Evolutionary conservation across 257 asterid species (phyloP).

Genomic region (Solanum chilense): DNA sequence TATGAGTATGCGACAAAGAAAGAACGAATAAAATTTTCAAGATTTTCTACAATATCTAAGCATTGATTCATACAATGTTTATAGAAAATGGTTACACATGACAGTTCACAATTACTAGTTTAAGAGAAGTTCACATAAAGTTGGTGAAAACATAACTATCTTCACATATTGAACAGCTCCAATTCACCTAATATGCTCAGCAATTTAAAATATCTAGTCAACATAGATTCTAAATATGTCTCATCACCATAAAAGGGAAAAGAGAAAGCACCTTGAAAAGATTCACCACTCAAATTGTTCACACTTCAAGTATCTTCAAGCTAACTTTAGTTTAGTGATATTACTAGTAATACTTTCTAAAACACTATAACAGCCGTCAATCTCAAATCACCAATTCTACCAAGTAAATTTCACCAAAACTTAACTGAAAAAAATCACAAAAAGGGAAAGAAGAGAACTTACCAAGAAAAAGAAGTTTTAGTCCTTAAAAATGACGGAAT

Average conservation of each 20-base stretch:
- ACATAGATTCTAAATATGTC: conserved; percentile 2
- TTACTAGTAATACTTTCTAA: neutral
- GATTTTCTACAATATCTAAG: neutral
- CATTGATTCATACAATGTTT: neutral
- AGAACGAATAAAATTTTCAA: neutral
- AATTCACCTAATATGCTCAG: neutral
- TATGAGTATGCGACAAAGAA: neutral
- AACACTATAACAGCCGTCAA: neutral
- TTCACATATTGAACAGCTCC: neutral
- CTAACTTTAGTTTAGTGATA: neutral
- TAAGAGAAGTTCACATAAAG: neutral
- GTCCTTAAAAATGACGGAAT: conserved; percentile 68
- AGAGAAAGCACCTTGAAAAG: conserved; percentile 6
- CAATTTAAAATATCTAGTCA: neutral
- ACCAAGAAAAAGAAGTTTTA: conserved; percentile 39
- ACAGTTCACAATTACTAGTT: neutral
- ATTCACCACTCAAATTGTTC: conserved; percentile 6
- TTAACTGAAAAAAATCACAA: neutral
- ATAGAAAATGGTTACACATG: neutral
- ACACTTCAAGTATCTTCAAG: neutral
- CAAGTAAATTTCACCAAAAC: neutral
- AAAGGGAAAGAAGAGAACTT: conserved; percentile 8
- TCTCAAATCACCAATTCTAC: neutral
- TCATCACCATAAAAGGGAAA: neutral
- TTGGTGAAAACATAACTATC: neutral